A percentile compares a stretch with the other conserved stretches of the same genome.
These are phyloP conservation scores for Phytophthora melonis DNA, from an alignment of 352 stramenopile species.

Conservation along the genomic window DNA sequence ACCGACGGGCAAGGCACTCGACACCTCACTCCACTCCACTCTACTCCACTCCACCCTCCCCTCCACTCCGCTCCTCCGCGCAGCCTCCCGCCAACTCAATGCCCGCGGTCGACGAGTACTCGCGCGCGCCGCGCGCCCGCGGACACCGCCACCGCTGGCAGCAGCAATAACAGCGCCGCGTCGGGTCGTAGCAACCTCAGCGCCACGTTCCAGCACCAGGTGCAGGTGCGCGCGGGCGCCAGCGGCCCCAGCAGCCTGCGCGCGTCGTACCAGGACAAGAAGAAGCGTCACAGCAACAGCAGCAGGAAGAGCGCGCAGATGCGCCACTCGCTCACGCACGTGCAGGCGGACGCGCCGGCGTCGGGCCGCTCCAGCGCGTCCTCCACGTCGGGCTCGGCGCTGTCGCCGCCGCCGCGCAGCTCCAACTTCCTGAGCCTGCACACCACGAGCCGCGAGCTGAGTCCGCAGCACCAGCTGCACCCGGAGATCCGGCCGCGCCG, in stretches of 20 bases:
- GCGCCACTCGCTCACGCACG: slow-evolving; percentile 64
- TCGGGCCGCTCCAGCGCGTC: slow-evolving; percentile 39
- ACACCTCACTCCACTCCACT: slow-evolving; percentile 1
- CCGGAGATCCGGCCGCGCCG: slow-evolving; percentile 39
- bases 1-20: not conserved
- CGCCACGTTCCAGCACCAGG: slow-evolving; percentile 45
- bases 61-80: not conserved
- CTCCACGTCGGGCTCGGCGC: slow-evolving; percentile 38
- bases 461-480: slow-evolving; percentile 42
- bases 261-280: slow-evolving; percentile 56
- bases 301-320: slow-evolving; percentile 46
- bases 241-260: slow-evolving; percentile 19
- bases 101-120: slow-evolving; percentile 49
- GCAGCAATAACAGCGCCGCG: slow-evolving; percentile 21
- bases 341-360: slow-evolving; percentile 40
- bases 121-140: slow-evolving; percentile 22
- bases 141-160: slow-evolving; percentile 10
- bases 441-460: slow-evolving; percentile 37
- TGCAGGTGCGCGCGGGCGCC: slow-evolving; percentile 25
- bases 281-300: slow-evolving; percentile 37
- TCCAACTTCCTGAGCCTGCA: slow-evolving; percentile 33
- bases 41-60: not conserved
- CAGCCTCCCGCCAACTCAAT: slow-evolving; percentile 22
- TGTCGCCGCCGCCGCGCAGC: slow-evolving; percentile 34
- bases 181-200: slow-evolving; percentile 28